Evolutionary conservation across 1,284 basidiomycete species (phyloP).

Genomic region (Pascua sp.): DNA sequence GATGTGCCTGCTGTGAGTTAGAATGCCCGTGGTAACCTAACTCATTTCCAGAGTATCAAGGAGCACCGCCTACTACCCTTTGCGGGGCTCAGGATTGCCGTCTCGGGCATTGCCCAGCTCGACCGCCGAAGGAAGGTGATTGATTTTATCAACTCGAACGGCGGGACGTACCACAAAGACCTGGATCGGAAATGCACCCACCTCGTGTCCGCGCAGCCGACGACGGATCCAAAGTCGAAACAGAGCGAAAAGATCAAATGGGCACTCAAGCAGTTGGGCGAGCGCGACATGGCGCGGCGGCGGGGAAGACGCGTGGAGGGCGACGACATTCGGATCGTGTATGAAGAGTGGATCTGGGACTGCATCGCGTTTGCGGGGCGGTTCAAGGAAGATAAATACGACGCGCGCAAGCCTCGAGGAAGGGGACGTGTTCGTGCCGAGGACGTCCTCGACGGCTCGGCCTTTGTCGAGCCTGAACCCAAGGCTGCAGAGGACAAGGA

Average conservation of each 20-base stretch:
- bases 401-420: conserved; percentile 36
- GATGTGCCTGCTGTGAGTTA: conserved; percentile 22
- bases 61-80: conserved; percentile 35
- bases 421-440: conserved; percentile 26
- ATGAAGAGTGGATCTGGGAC: conserved; percentile 51
- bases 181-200: conserved; percentile 46
- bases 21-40: neutral
- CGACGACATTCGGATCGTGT: conserved; percentile 40
- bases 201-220: conserved; percentile 37
- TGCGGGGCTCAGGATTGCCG: conserved; percentile 34
- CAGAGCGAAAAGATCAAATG: conserved; percentile 45
- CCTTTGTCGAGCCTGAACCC: conserved; percentile 11
- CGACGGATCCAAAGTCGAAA: conserved; percentile 28
- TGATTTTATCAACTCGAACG: conserved; percentile 30
- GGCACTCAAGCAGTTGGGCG: conserved; percentile 34
- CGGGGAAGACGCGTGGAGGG: conserved; percentile 28
- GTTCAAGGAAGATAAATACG: conserved; percentile 44
- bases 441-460: conserved; percentile 30
- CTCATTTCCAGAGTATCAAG: conserved; percentile 21
- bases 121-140: conserved; percentile 40
- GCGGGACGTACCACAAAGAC: conserved; percentile 45
- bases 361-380: conserved; percentile 43
- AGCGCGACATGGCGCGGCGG: conserved; percentile 27
- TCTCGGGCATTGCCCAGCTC: conserved; percentile 43
- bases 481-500: conserved; percentile 18